Percentiles rank a stretch among this genome's conserved stretches.
phyloP scores from a whole-genome alignment of 768 basidiomycete genomes.

The Nevesoporus exiguus region DNA sequence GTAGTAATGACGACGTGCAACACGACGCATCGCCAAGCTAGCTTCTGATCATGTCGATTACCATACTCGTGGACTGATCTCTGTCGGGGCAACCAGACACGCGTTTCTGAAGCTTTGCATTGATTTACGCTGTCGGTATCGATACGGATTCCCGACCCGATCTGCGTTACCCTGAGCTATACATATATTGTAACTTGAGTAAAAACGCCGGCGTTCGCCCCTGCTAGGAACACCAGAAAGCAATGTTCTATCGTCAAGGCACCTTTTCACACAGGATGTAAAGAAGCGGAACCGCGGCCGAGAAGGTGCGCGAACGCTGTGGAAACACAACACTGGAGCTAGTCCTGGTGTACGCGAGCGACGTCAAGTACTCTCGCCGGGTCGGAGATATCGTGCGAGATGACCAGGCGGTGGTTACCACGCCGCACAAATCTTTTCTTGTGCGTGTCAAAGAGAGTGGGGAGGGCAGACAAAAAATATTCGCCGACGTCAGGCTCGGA shows the following conservation, averaged over 20 bases:
- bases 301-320: constrained; percentile 3
- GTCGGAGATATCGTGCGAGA: not conserved
- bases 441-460: not conserved
- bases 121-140: constrained; percentile 9
- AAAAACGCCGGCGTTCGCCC: not conserved
- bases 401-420: not conserved
- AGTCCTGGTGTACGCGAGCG: not conserved
- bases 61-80: constrained; percentile 8
- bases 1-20: constrained; percentile 9
- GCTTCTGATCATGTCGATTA: constrained; percentile 10
- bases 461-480: not conserved
- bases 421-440: not conserved
- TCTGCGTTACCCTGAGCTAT: constrained; percentile 9
- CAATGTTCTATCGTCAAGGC: constrained; percentile 3
- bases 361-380: not conserved
- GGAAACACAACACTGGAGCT: not conserved
- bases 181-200: not conserved
- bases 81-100: not conserved
- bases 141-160: constrained; percentile 17
- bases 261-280: constrained; percentile 9
- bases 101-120: not conserved
- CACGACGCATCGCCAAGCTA: constrained; percentile 8
- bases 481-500: not conserved
- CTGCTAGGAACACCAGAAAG: constrained; percentile 3
- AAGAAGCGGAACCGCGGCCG: not conserved